These are phyloP conservation scores for Trametes maxima DNA, from an alignment of 768 basidiomycete genomes.

Conservation along the genomic window DNA sequence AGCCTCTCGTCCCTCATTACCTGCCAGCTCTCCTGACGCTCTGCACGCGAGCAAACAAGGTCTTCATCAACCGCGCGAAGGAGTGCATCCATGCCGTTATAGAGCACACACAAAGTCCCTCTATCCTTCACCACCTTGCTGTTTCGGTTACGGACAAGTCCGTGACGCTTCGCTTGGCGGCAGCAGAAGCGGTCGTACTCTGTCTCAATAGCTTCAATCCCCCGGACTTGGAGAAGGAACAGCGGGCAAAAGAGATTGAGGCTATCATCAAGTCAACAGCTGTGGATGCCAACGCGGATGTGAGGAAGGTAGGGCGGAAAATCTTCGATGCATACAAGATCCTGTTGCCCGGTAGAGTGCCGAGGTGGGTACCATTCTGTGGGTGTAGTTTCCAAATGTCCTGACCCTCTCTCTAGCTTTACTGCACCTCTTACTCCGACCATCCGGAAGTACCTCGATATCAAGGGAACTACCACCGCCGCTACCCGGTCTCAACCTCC, in stretches of 20 bases:
- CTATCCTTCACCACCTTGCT: conserved; percentile 61
- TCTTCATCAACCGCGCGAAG: conserved; percentile 68
- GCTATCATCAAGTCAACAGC: conserved; percentile 65
- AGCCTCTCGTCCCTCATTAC: conserved; percentile 65
- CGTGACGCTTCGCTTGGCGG: conserved; percentile 57
- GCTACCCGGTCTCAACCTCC: conserved; percentile 30
- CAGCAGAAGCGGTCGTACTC: conserved; percentile 64
- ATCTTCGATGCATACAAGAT: conserved; percentile 78
- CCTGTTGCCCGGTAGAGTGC: conserved; percentile 67
- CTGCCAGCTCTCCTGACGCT: conserved; percentile 68
- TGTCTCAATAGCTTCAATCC: conserved; percentile 79
- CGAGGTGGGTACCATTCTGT: conserved; percentile 49
- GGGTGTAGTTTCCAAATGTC: background rate
- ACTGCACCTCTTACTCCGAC: conserved; percentile 72
- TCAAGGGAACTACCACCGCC: conserved; percentile 29
- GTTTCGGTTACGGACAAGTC: conserved; percentile 72
- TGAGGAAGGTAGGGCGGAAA: conserved; percentile 67
- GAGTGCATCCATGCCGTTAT: conserved; percentile 61
- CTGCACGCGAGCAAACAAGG: conserved; percentile 78
- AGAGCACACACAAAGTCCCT: conserved; percentile 65
- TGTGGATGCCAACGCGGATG: conserved; percentile 74
- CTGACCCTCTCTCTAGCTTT: conserved; percentile 53
- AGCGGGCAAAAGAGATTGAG: conserved; percentile 67
- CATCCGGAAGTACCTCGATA: conserved; percentile 73
- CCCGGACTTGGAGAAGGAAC: conserved; percentile 74